These are phyloP conservation scores for Pleurotus ostreatus DNA, from an alignment of 768 basidiomycete species.

Conservation along the genomic window DNA sequence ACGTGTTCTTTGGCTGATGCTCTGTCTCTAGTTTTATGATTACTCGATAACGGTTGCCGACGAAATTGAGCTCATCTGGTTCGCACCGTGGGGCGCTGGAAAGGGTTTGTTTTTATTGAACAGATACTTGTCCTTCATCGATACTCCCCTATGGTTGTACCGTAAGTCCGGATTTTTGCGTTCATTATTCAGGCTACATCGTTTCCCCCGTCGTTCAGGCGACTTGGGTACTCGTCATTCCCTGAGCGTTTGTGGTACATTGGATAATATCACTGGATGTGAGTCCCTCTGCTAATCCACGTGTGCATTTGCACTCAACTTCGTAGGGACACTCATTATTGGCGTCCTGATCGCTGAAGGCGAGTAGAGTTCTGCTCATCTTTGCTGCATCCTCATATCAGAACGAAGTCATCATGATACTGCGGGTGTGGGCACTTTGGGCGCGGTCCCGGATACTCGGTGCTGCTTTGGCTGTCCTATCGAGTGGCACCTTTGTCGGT, in stretches of 20 bases:
- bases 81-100: not conserved
- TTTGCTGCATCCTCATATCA: not conserved
- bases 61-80: not conserved
- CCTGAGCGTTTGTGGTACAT: not conserved
- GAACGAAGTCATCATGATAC: conserved; percentile 1
- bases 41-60: not conserved
- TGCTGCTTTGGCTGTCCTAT: not conserved
- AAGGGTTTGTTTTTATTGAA: not conserved
- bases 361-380: not conserved
- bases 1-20: not conserved
- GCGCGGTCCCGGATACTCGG: not conserved
- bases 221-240: not conserved
- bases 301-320: too few species aligned
- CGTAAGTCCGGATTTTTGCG: not conserved
- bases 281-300: not conserved
- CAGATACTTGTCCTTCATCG: not conserved
- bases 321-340: not conserved
- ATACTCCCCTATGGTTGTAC: not conserved
- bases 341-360: not conserved
- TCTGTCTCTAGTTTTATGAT: not conserved
- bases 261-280: not conserved
- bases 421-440: conserved; percentile 7
- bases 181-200: not conserved
- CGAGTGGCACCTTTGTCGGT: not conserved
- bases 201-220: not conserved